Base-by-base conservation (phyloP, 1,284 basidiomycete species). In the Prillingera fragicola region DNA sequence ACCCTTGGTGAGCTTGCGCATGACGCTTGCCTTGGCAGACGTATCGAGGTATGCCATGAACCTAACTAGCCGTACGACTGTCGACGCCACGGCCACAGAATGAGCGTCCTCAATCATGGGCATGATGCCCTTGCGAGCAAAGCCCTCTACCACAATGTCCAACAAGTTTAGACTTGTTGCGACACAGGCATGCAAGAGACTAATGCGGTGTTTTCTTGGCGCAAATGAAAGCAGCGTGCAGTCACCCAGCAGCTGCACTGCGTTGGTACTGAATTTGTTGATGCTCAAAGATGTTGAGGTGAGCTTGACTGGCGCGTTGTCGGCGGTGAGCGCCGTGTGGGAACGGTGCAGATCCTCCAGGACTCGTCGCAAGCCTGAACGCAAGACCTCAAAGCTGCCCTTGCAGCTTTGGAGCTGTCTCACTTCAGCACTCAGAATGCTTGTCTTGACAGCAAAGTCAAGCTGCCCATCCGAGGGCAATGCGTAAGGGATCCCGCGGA, bases 21-120 rank as follows among this genome's bases (percentile, higher is more conserved):
- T 21, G 8, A 55, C 49, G 21, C 38, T 43, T 0, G 53, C 49
- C 23, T 45, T 43, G 17, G 53, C 53, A 5, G 49, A 37, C 1
- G 38, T 8, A 15, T 55, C 53, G 22, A 55, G 46, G 23, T 55
- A 55, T 19, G 43, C 7, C 36, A 51, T 43, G 43, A 55, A 55
- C 1, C 53, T 40, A 17, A 55, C 38, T 12, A 55, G 38, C 8
- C 53, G 49, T 12, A 55, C 53, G 6, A 44, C 43, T 1, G 53
- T 51, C 1, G 53, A 55, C 32, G 53, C 53, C 7, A 55, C 53
- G 2, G 49, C 49, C 6, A 55, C 53, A 9, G 49, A 52, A 23
- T 55, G 53, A 3, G 53, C 53, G 31, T 55, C 53, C 43, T 55
- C 53, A 18, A 55, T 55, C 49, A 55, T 49, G 1, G 53, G 53